Conservation (phyloP, 208 protist species). For the Trypanosoma lewisi region DNA sequence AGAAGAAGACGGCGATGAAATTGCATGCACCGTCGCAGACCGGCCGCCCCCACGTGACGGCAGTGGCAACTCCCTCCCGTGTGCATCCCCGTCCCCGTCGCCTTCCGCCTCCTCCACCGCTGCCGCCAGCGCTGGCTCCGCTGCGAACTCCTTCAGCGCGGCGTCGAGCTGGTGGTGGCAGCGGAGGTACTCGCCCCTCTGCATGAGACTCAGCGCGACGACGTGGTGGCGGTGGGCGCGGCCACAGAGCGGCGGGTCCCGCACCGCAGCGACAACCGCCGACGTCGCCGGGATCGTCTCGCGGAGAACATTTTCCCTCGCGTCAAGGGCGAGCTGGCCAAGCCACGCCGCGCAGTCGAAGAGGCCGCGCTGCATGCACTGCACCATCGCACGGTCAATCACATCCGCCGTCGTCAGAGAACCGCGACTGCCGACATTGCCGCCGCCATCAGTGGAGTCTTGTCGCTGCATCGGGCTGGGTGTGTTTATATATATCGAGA, state of each 20-base stretch:
- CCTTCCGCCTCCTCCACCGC: neutral
- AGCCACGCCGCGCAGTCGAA: conserved; percentile 58
- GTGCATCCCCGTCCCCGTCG: too few species aligned
- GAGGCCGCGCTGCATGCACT: conserved; percentile 67
- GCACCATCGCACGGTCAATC: conserved; percentile 50
- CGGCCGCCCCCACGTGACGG: neutral
- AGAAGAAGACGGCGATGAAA: too few species aligned
- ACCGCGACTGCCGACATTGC: neutral
- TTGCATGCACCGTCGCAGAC: neutral
- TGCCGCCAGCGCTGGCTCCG: neutral
- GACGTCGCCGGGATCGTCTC: conserved; percentile 7
- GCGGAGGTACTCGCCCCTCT: conserved; percentile 68
- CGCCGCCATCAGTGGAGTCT: neutral
- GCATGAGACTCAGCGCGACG: conserved; percentile 54
- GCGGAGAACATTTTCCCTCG: conserved; percentile 19
- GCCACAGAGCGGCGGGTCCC: conserved; percentile 15
- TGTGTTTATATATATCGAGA: neutral
- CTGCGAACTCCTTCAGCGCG: conserved; percentile 37
- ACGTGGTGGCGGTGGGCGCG: conserved; percentile 43
- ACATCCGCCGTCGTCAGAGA: conserved; percentile 39
- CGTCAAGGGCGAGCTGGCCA: conserved; percentile 64
- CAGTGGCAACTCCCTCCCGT: neutral
- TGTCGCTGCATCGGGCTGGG: conserved; percentile 7
- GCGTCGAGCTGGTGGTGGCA: conserved; percentile 61
- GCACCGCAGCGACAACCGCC: conserved; percentile 12